These are phyloP conservation scores for Nicotiana knightiana DNA, from an alignment of 257 asterid species.

Conservation along the genomic window DNA sequence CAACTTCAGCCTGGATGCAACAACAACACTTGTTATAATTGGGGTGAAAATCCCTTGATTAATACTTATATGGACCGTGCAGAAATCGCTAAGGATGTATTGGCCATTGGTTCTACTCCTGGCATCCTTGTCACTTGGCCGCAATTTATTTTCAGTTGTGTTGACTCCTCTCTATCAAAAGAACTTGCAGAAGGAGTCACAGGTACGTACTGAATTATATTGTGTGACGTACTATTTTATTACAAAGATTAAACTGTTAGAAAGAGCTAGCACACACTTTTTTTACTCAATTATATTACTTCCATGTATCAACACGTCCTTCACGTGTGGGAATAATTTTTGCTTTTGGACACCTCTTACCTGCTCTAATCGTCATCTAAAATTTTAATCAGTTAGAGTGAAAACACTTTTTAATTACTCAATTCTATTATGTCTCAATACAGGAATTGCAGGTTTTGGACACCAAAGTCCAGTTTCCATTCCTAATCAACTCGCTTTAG, in stretches of 20 bases:
- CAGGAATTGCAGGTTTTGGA: slow-evolving; percentile 21
- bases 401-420: not conserved
- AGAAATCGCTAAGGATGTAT: slow-evolving; percentile 4
- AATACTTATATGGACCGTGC: not conserved
- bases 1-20: not conserved
- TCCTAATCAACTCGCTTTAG: slow-evolving; percentile 3
- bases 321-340: no score
- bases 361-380: not conserved
- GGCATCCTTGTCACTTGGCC: not conserved
- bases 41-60: not conserved
- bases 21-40: not conserved
- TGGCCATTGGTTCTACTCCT: not conserved
- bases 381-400: not conserved
- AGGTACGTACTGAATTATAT: not conserved
- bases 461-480: not conserved
- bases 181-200: not conserved
- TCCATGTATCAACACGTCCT: no score
- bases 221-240: no score
- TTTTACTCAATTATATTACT: no score
- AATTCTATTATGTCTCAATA: not conserved
- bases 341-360: no score
- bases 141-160: not conserved
- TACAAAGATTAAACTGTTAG: no score
- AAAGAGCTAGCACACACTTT: no score
- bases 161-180: not conserved